Base-by-base conservation (phyloP, 352 stramenopile genomes). In the Ophiocytium majus region DNA sequence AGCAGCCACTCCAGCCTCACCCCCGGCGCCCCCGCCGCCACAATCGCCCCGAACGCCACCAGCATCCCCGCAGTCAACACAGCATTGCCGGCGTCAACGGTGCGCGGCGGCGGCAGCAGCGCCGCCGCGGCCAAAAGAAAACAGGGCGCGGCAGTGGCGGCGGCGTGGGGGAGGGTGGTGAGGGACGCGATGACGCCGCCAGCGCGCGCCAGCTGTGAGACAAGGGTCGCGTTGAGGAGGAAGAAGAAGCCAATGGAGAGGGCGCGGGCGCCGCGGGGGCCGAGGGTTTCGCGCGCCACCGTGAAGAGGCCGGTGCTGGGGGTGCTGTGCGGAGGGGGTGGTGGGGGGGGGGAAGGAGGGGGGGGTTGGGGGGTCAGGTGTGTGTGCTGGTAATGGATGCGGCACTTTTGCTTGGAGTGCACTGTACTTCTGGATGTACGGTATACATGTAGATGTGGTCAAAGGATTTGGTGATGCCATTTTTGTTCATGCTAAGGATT, bases 141-240 rank as follows among this genome's bases (percentile, higher is more conserved):
- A 33, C 50, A 10, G 71, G n/a, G 23, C 84, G 37, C 43, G 82
- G 88, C n/a, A 83, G 23, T 28, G 31, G 1, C 37, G 34, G 28
- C 19, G 85, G 79, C 19, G 64, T 64, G 9, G 71, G 43, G 50
- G 82, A 85, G 74, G 85, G 85, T 10, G 79, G 17, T 33, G 50
- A 66, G 0, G 82, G 82, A n/a, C 0, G 78, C 49, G 34, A 90
- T 33, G 17, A 90, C 34, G 35, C 75, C 50, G 31, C 85, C 87
- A 0, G 82, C 78, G 63, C 89, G 88, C 0, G 85, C 84, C 57
- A 90, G 57, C 81, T 90, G 87, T 33, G 85, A 85, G n/a, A 86
- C 74, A 9, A 89, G 85, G 1, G 87, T 90, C 0, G 84, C 83
- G 50, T 83, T 89, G 23, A 88, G 81, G 0, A 90, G 79, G 0